Percentiles rank a stretch among this genome's conserved stretches.
Evolutionary conservation across 495 filamentous ascomycete species (phyloP).

Genomic region (Tuber umbilicatum): DNA sequence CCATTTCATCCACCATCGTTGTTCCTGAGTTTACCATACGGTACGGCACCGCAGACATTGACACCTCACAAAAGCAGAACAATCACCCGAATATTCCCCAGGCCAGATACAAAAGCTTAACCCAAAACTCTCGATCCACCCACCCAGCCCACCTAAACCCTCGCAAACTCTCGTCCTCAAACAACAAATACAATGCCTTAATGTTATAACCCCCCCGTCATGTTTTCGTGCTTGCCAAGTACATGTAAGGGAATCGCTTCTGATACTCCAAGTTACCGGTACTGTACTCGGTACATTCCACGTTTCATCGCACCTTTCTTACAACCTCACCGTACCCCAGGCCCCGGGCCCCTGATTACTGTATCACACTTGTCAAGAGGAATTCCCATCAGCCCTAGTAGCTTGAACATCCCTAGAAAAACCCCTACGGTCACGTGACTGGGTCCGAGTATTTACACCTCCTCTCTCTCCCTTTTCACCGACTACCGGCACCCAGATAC

Average conservation of each 20-base stretch:
- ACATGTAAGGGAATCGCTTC: background rate
- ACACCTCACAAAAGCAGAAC: background rate
- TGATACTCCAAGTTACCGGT: too few relatives aligned
- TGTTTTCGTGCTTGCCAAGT: background rate
- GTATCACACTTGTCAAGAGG: background rate
- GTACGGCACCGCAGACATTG: background rate
- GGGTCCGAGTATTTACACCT: background rate
- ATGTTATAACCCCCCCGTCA: background rate
- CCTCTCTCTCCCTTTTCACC: background rate
- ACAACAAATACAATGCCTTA: background rate
- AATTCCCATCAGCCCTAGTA: background rate
- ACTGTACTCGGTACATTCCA: background rate
- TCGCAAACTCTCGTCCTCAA: background rate
- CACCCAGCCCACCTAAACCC: background rate
- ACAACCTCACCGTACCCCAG: background rate
- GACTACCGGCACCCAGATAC: background rate
- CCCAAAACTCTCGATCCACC: background rate
- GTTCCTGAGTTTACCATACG: background rate
- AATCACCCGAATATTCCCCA: background rate
- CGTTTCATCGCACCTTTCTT: background rate
- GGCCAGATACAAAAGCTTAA: background rate
- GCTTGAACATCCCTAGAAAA: background rate
- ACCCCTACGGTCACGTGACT: background rate
- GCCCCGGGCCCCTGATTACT: background rate
- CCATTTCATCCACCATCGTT: too few relatives aligned